Base-by-base conservation (phyloP, 768 basidiomycete species). In the Tulasnella sp. region DNA sequence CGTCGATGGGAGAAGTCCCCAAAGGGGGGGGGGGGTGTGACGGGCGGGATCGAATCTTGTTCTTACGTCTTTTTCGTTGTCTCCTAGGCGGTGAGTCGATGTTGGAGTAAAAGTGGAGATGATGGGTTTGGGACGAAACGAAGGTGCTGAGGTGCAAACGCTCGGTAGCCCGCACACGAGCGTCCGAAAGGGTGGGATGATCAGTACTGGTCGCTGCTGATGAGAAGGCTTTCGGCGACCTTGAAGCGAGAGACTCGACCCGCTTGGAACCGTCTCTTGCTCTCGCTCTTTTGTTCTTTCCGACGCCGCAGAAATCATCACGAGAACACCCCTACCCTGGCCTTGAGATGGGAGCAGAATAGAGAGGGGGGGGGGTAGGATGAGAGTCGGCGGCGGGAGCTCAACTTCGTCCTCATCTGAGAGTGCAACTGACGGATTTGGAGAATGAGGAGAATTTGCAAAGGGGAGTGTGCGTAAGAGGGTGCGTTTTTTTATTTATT, bases 31-130 rank as follows among this genome's bases (percentile, higher is more conserved):
- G 34, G 62, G 34, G 9, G 31, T 16, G 34, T 27, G 34, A 68
- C 31, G 56, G 62, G 62, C 62, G 62, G 62, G 62, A 68, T 68
- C 62, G 62, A 68, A 68, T 68, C 62, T 68, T 68, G 62, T 68
- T 68, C 62, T 68, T 68, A 68, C 62, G 62, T 68, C 24, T 52
- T 52, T 12, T n/a, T 52, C 48, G 2, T 9, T n/a, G 4, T 52
- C n/a, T n/a, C 52, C n/a, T 21, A 52, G 52, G n/a, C 62, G 27
- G 34, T 27, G 62, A 68, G 27, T n/a, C n/a, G 56, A n/a, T 58
- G 56, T 68, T 36, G 16, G 34, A 31, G 62, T 31, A 34, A 68
- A 68, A 34, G 34, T 14, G 62, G 31, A 36, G 62, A 68, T n/a
- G n/a, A n/a, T n/a, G n/a, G 62, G 62, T 31, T 36, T 27, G 34